Percentiles rank a stretch among this genome's conserved stretches.
Evolutionary conservation across 2,329 filamentous ascomycete species (phyloP).

Genomic region (Neocatenulostroma microsporum): DNA sequence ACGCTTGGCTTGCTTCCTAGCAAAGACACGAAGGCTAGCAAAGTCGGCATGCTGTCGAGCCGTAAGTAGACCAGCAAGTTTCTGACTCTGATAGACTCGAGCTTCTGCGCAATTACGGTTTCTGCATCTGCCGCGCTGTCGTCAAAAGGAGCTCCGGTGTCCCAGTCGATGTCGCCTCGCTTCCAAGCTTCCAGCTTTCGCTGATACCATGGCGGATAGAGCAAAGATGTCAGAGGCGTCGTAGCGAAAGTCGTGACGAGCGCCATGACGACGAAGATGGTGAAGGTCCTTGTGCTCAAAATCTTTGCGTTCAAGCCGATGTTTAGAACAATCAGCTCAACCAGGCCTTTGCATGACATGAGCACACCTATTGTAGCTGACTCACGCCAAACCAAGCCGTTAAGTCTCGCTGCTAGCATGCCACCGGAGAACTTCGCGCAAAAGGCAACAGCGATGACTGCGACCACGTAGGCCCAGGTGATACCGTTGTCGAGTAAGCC

Average conservation of each 20-base stretch:
- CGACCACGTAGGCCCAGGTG: constrained; percentile 85
- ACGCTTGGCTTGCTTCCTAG: constrained; percentile 52
- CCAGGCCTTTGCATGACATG: constrained; percentile 95
- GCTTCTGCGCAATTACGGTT: constrained; percentile 40
- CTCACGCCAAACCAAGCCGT: constrained; percentile 81
- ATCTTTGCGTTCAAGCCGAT: constrained; percentile 80
- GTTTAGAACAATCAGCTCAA: constrained; percentile 87
- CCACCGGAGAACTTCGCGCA: constrained; percentile 77
- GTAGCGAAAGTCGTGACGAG: constrained; percentile 78
- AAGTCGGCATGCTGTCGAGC: constrained; percentile 71
- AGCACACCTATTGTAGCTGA: constrained; percentile 78
- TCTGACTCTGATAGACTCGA: constrained; percentile 47
- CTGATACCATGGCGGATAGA: constrained; percentile 74
- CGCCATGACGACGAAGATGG: constrained; percentile 93
- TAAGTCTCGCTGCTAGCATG: constrained; percentile 65
- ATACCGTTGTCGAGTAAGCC: constrained; percentile 73
- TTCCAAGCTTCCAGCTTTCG: constrained; percentile 67
- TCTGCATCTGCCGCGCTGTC: constrained; percentile 25
- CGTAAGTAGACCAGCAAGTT: constrained; percentile 73
- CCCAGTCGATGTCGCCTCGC: constrained; percentile 86
- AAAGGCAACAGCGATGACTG: constrained; percentile 73
- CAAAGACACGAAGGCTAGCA: constrained; percentile 75
- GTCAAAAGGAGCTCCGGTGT: constrained; percentile 48
- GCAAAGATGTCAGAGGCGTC: constrained; percentile 62
- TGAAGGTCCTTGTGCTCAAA: constrained; percentile 75